These are phyloP conservation scores for Dendrobium catenatum DNA, from an alignment of 106 monocot species.

Conservation along the genomic window DNA sequence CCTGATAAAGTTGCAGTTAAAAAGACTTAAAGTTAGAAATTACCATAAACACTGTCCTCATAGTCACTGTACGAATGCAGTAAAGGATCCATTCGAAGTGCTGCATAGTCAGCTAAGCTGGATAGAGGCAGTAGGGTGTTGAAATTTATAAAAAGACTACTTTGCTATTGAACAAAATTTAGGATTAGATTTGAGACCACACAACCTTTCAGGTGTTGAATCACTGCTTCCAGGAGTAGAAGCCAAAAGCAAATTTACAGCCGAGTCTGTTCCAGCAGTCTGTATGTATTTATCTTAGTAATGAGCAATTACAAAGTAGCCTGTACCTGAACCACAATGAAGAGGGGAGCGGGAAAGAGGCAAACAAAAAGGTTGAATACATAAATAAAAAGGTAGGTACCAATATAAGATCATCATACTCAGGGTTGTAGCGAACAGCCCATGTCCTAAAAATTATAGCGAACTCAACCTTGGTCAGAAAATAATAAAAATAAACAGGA, in stretches of 20 bases:
- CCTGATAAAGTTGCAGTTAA: slow-evolving; percentile 6
- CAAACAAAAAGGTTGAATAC: not conserved
- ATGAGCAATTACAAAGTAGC: slow-evolving; percentile 1
- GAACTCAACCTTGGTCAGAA: slow-evolving; percentile 5
- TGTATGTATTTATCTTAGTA: slow-evolving; percentile 32
- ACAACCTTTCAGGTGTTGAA: slow-evolving; percentile 54
- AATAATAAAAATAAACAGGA: not conserved
- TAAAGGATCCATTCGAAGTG: slow-evolving; percentile 45
- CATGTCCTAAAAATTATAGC: slow-evolving; percentile 70
- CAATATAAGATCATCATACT: slow-evolving; percentile 83
- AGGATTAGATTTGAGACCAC: not conserved
- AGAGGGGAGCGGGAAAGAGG: not conserved
- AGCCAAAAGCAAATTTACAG: slow-evolving; percentile 82
- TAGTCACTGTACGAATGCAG: slow-evolving; percentile 82
- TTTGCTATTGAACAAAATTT: not conserved
- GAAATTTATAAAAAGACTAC: not conserved
- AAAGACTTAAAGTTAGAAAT: slow-evolving; percentile 6
- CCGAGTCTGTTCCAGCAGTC: slow-evolving; percentile 97
- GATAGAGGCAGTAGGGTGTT: slow-evolving; percentile 4
- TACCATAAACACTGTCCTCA: slow-evolving; percentile 99
- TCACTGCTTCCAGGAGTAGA: slow-evolving; percentile 24
- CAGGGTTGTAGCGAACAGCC: slow-evolving; percentile 73
- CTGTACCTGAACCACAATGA: not conserved
- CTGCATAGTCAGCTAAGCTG: slow-evolving; percentile 61
- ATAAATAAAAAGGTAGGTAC: slow-evolving; percentile 34